Evolutionary conservation across 805 yeast species (phyloP).

Genomic region (Starmerella potacharoeniae): DNA sequence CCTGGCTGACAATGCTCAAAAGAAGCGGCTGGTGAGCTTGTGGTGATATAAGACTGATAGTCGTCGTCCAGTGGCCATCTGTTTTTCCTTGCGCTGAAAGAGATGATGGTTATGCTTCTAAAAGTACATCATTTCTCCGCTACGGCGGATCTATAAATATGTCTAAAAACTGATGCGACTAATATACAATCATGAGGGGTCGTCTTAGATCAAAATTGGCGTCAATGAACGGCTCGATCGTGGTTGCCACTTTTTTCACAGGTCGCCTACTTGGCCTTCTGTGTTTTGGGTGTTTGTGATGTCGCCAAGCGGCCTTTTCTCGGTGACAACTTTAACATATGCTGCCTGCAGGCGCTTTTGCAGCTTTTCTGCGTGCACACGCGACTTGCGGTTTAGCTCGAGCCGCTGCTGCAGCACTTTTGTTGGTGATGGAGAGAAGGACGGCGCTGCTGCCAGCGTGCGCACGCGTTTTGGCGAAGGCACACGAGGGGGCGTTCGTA

Average conservation of each 20-base stretch:
- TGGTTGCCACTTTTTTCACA: background rate
- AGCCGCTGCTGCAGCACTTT: slow-evolving; percentile 1
- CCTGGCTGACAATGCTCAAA: too few species aligned
- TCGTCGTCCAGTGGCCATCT: too few species aligned
- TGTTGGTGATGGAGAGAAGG: slow-evolving; percentile 4
- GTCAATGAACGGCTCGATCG: background rate
- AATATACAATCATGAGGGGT: background rate
- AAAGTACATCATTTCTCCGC: too few species aligned
- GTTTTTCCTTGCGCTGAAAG: too few species aligned
- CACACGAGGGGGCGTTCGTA: slow-evolving; percentile 2
- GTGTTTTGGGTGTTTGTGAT: background rate
- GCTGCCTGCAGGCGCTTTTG: slow-evolving; percentile 4
- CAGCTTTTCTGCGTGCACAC: slow-evolving; percentile 1
- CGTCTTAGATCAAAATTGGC: background rate
- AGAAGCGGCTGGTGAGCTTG: too few species aligned
- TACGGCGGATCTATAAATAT: background rate
- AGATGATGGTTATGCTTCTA: too few species aligned
- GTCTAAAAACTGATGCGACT: background rate
- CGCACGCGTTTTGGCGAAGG: slow-evolving; percentile 2
- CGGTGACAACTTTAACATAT: background rate
- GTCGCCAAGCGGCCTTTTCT: slow-evolving; percentile 1
- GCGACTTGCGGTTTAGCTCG: slow-evolving; percentile 1
- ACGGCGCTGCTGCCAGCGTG: slow-evolving; percentile 1
- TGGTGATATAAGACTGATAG: too few species aligned
- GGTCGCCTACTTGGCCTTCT: background rate